A percentile compares a stretch with the other conserved stretches of the same genome.
phyloP scores from a whole-genome alignment of 73 alveolate species.

The Tetrahymena elliotti region DNA sequence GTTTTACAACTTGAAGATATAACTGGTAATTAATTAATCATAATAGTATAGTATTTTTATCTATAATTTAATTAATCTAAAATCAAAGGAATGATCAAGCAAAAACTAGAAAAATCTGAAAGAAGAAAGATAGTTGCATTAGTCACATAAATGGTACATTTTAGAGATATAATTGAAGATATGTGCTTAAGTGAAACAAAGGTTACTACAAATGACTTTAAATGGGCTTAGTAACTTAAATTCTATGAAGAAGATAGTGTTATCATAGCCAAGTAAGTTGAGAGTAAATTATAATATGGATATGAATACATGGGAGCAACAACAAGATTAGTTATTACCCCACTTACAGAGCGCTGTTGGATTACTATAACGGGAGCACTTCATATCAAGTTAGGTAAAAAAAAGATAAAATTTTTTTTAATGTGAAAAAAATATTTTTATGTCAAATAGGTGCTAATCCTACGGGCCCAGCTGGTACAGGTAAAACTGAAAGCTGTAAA shows the following conservation, averaged over 20 bases:
- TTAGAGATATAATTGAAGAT: constrained; percentile 68
- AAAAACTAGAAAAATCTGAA: constrained; percentile 60
- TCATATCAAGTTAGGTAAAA: constrained; percentile 64
- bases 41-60: not conserved
- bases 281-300: constrained; percentile 52
- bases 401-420: not conserved
- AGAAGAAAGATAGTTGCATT: constrained; percentile 86
- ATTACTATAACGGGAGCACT: constrained; percentile 81
- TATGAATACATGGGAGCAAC: constrained; percentile 86
- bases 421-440: not conserved
- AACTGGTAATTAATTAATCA: constrained; percentile 36
- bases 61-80: not conserved
- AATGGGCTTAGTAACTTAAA: constrained; percentile 83
- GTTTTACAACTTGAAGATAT: constrained; percentile 65
- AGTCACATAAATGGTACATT: constrained; percentile 93
- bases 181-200: constrained; percentile 36
- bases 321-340: constrained; percentile 82
- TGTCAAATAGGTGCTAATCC: constrained; percentile 79
- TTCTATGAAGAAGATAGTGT: constrained; percentile 80
- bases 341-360: constrained; percentile 86
- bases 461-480: constrained; percentile 97
- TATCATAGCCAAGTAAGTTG: constrained; percentile 65
- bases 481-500: constrained; percentile 93
- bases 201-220: constrained; percentile 50
- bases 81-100: constrained; percentile 58